Evolutionary conservation across 169 alveolate species (phyloP), one percentile per base, ranked within the genome.

Genomic region (Haemoproteus tartakovskyi): DNA sequence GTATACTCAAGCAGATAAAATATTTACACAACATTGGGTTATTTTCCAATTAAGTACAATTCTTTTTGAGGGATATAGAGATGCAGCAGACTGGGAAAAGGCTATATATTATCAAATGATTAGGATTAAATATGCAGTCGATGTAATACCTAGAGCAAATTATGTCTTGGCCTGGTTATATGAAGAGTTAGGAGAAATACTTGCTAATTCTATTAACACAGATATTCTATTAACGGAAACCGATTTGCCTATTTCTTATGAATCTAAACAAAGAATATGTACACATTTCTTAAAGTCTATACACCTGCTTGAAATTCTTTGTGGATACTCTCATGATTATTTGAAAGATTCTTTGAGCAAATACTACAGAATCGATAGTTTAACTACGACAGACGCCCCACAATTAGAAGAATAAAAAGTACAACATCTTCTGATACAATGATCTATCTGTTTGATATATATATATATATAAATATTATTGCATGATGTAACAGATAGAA

Each of bases 161-260:
- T 91, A 91, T 80, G 84, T 89, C 16, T 60, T 89, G n/a, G 95
- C 95, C 26, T 91, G 90, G 91, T 83, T 90, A 74, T 85, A 89
- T 30, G 95, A 91, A 51, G 95, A 91, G 30, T 81, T 87, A 26
- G 95, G 92, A 0, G 95, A 91, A 57, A 80, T 83, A 47, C 74
- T 81, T 11, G 78, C 87, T 6, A 57, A 86, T 18, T 43, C 79
- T 3, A 57, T 67, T 12, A 82, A 64, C 30, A 43, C 88, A n/a
- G 87, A 85, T 16, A 54, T 62, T n/a, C 43, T 67, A 57, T 30
- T 29, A 19, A 51, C 82, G 46, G 82, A 67, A 29, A 54, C 43
- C 46, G 82, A 67, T 45, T 67, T 52, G 21, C 51, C 64, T 18
- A 67, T 67, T 19, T 26, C 82, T 16, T 67, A 52, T 54, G 82